Conservation (phyloP, 1,284 basidiomycete species). For the Fomitopsis pinicola region DNA sequence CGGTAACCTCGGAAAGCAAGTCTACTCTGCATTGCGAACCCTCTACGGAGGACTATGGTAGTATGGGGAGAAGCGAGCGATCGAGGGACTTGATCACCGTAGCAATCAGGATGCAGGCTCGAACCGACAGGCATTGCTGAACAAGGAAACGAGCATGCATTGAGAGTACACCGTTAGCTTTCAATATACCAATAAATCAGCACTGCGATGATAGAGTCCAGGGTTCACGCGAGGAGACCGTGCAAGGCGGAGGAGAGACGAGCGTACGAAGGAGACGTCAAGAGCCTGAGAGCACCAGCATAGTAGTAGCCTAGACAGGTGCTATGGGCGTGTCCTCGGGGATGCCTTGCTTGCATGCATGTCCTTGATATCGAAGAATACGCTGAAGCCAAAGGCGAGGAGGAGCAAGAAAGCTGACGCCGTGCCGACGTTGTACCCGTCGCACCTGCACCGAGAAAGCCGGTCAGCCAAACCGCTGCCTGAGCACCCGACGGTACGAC, state of each 20-base stretch:
- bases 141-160: neutral
- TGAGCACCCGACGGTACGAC: constrained; percentile 20
- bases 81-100: neutral
- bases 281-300: neutral
- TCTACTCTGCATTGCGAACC: too few relatives aligned
- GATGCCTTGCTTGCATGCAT: constrained; percentile 49
- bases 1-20: neutral
- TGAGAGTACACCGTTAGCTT: neutral
- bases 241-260: too few relatives aligned
- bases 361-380: constrained; percentile 66
- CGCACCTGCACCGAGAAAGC: constrained; percentile 44
- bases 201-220: neutral
- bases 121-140: neutral
- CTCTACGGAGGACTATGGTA: too few relatives aligned
- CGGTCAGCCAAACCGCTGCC: neutral
- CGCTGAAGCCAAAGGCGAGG: constrained; percentile 48
- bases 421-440: constrained; percentile 61
- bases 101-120: neutral
- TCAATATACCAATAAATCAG: constrained; percentile 6
- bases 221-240: neutral
- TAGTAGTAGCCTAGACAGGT: neutral
- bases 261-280: neutral
- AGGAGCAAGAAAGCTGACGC: constrained; percentile 55
- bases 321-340: constrained; percentile 39
- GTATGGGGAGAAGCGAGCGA: too few relatives aligned